phyloP scores from a whole-genome alignment of 2,329 filamentous ascomycete genomes.

The Epichloe uncinata region DNA sequence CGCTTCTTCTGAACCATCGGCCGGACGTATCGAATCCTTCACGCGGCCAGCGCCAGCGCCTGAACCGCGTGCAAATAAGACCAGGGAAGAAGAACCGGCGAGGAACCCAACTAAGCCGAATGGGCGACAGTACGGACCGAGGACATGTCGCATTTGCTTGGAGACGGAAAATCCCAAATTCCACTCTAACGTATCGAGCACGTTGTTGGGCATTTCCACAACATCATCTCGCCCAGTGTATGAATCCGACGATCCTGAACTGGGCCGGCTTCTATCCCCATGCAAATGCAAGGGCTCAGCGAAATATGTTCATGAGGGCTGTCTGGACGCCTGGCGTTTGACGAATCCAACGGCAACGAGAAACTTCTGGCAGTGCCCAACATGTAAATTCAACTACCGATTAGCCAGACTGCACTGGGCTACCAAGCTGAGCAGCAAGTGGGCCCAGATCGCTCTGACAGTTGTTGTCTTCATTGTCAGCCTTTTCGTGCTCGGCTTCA shows the following conservation, averaged over 20 bases:
- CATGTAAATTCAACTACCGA: slow-evolving; percentile 72
- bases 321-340: slow-evolving; percentile 70
- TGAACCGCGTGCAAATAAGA: not conserved
- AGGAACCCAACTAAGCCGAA: slow-evolving; percentile 8
- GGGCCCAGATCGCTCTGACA: slow-evolving; percentile 59
- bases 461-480: slow-evolving; percentile 54
- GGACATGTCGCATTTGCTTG: slow-evolving; percentile 82
- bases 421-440: slow-evolving; percentile 51
- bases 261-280: slow-evolving; percentile 71
- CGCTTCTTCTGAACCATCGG: not conserved
- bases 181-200: slow-evolving; percentile 19
- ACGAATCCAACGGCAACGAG: slow-evolving; percentile 50
- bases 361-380: slow-evolving; percentile 79
- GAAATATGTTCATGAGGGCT: slow-evolving; percentile 88
- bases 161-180: slow-evolving; percentile 47
- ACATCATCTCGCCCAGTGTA: slow-evolving; percentile 37
- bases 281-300: slow-evolving; percentile 90
- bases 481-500: slow-evolving; percentile 75
- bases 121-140: slow-evolving; percentile 45
- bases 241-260: slow-evolving; percentile 57
- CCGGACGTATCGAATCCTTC: not conserved
- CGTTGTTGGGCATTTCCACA: slow-evolving; percentile 21
- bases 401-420: slow-evolving; percentile 67
- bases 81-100: slow-evolving; percentile 3
- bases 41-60: not conserved